A percentile compares a stretch with the other conserved stretches of the same genome.
Conservation (phyloP, 805 yeast species). For the Kazachstania kunashirensis region DNA sequence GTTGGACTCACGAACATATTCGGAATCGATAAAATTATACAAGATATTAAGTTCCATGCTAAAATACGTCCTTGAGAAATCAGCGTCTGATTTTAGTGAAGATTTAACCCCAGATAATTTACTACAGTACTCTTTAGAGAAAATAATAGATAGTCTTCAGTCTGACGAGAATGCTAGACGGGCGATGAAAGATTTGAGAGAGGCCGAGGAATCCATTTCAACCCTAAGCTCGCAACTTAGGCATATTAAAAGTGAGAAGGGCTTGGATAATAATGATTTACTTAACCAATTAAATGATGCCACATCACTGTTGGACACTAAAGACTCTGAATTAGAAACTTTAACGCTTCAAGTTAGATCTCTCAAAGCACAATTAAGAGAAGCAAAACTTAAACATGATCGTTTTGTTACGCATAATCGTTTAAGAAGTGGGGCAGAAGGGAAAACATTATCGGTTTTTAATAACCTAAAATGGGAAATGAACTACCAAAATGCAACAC, state of each 20-base stretch:
- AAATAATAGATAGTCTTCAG: constrained; percentile 57
- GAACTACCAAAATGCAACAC: background rate
- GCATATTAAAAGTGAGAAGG: constrained; percentile 56
- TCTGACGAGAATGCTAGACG: constrained; percentile 80
- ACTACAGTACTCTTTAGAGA: constrained; percentile 66
- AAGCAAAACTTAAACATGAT: constrained; percentile 16
- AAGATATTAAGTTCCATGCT: constrained; percentile 43
- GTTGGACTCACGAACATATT: constrained; percentile 44
- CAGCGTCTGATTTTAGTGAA: constrained; percentile 34
- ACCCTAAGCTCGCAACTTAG: constrained; percentile 49
- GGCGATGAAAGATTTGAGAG: constrained; percentile 55
- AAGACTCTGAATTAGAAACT: constrained; percentile 50
- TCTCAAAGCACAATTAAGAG: constrained; percentile 39
- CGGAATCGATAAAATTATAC: constrained; percentile 34
- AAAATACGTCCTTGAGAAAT: constrained; percentile 55
- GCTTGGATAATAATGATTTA: constrained; percentile 43
- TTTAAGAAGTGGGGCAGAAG: constrained; percentile 7
- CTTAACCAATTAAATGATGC: constrained; percentile 55
- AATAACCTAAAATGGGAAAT: constrained; percentile 7
- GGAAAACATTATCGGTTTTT: constrained; percentile 11
- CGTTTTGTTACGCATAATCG: constrained; percentile 14
- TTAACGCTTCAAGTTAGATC: constrained; percentile 48
- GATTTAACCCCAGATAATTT: constrained; percentile 42
- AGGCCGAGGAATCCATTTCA: constrained; percentile 36
- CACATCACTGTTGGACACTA: constrained; percentile 45